Evolutionary conservation across 805 yeast genomes (phyloP), one percentile per base, ranked within the genome.

Genomic region (Lachancea thermotolerans): DNA sequence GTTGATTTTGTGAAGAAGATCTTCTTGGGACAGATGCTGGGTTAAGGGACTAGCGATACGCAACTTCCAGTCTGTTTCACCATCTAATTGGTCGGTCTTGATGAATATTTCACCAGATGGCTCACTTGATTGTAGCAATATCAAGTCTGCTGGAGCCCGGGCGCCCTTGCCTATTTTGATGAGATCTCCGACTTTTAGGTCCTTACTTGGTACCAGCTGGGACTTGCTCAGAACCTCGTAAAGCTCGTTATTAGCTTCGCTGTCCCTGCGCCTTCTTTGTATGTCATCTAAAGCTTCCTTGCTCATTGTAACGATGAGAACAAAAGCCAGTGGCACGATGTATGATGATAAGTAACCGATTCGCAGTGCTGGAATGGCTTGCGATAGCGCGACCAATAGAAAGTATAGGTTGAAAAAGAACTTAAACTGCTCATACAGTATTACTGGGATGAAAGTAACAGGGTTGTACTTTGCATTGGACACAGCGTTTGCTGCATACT

Each of bases 41-140:
- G 96, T 86, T 27, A 80, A 57, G 10, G 81, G 74, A 39, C 82
- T 75, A 0, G 96, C 93, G 33, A 86, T 68, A 56, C 99, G 72
- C 45, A 93, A 71, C 63, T 93, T 93, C 99, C 99, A 93, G 67
- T 93, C 99, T 5, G 99, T 93, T 65, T 93, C 99, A 60, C 99
- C 99, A 65, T 93, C 99, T 41, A 93, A 71, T 67, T 93, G 99
- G 69, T 93, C 99, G 0, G 99, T 93, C 57, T 95, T 85, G 52
- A 93, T 86, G 57, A 95, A 93, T 1, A 90, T 76, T 59, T 93
- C 99, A 7, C 96, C 97, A 2, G 76, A 72, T 2, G 72, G 60
- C 59, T 87, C 96, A 46, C 88, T 81, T 1, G 96, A 82, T 59
- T 87, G 95, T 37, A 93, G 67, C 25, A 93, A 65, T 7, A 93